phyloP scores from a whole-genome alignment of 2,329 filamentous ascomycete species.

The Aureobasidium sp. region DNA sequence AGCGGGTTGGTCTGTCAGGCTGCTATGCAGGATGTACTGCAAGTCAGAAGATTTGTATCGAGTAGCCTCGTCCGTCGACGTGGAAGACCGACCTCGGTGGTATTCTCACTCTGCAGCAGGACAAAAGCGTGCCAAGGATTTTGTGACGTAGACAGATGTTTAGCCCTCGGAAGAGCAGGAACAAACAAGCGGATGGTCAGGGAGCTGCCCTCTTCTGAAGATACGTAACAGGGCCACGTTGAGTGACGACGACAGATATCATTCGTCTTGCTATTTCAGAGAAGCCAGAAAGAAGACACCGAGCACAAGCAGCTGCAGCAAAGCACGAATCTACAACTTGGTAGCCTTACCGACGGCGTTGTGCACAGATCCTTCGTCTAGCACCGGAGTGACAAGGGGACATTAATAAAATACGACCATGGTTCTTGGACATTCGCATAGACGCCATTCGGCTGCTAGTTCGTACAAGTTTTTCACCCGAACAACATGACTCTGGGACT shows the following conservation, averaged over 20 bases:
- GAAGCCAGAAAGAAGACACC: neutral
- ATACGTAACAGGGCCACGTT: constrained; percentile 10
- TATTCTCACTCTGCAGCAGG: neutral
- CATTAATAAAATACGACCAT: constrained; percentile 25
- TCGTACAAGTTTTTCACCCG: constrained; percentile 22
- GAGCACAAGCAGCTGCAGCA: neutral
- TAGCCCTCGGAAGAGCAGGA: neutral
- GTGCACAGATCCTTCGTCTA: constrained; percentile 6
- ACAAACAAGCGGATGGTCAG: constrained; percentile 6
- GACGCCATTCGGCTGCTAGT: constrained; percentile 41
- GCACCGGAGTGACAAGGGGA: neutral
- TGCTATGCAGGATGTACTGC: neutral
- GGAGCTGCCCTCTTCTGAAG: neutral
- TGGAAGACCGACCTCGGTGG: neutral
- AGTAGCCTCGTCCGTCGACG: neutral
- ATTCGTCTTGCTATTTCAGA: neutral
- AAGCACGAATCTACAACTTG: neutral
- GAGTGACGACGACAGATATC: constrained; percentile 1
- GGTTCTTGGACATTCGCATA: constrained; percentile 43
- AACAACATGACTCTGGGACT: constrained; percentile 6
- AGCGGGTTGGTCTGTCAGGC: neutral
- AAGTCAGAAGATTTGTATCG: neutral
- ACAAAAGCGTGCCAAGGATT: neutral
- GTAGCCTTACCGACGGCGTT: constrained; percentile 4
- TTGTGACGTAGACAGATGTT: constrained; percentile 4